A percentile compares a stretch with the other conserved stretches of the same genome.
These are phyloP conservation scores for Kitagawia praeruptora DNA, from an alignment of 129 eudicot species.

Conservation along the genomic window DNA sequence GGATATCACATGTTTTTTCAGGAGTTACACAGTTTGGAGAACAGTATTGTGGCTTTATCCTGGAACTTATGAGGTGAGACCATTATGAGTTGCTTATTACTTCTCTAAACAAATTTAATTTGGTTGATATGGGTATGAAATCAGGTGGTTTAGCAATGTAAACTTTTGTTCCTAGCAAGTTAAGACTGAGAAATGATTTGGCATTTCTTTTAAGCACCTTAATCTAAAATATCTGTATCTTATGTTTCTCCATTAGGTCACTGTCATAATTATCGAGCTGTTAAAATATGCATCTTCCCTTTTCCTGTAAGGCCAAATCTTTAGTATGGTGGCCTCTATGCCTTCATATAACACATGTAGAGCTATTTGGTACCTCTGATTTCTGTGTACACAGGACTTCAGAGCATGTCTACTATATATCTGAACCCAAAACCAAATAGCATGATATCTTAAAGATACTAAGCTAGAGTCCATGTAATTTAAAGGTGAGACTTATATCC, in stretches of 20 bases:
- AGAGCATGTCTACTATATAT: background rate
- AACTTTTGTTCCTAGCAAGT: background rate
- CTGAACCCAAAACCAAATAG: background rate
- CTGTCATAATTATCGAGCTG: background rate
- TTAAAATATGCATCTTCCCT: background rate
- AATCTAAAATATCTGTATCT: background rate
- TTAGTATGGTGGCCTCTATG: background rate
- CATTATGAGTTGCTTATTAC: background rate
- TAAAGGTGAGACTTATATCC: background rate
- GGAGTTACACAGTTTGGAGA: slow-evolving; percentile 62
- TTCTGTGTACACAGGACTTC: background rate
- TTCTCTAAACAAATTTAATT: background rate
- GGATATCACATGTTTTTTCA: slow-evolving; percentile 20
- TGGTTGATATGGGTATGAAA: background rate
- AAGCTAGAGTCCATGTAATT: background rate
- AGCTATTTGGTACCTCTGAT: background rate
- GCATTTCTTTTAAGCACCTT: background rate
- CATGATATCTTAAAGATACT: background rate
- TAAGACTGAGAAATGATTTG: background rate
- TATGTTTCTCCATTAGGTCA: background rate
- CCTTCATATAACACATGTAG: background rate
- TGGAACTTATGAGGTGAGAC: slow-evolving; percentile 80
- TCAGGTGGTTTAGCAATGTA: slow-evolving; percentile 7
- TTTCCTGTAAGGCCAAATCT: background rate
- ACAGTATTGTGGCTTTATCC: slow-evolving; percentile 84